Percentiles rank a stretch among this genome's conserved stretches.
phyloP scores from a whole-genome alignment of 2,329 filamentous ascomycete genomes.

The Ciborinia camelliae region DNA sequence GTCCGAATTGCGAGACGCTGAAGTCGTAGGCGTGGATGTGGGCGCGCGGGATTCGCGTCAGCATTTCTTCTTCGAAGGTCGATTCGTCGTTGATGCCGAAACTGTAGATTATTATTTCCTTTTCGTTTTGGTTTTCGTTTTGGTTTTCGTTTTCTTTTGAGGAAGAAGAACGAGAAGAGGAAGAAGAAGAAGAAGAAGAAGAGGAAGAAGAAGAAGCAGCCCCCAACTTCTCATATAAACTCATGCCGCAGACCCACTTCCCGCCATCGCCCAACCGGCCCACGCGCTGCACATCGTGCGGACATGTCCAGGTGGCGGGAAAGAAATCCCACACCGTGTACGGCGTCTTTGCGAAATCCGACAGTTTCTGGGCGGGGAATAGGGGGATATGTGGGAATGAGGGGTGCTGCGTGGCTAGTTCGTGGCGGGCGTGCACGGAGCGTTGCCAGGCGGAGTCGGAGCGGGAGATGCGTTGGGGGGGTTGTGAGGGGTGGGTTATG shows the following conservation, averaged over 20 bases:
- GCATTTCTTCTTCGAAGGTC: constrained; percentile 41
- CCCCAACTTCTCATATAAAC: constrained; percentile 38
- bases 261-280: constrained; percentile 43
- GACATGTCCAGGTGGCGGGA: constrained; percentile 42
- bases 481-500: constrained; percentile 21
- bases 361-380: constrained; percentile 29
- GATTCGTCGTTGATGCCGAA: constrained; percentile 42
- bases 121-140: background rate
- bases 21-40: constrained; percentile 43
- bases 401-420: constrained; percentile 28
- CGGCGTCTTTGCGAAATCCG: constrained; percentile 31
- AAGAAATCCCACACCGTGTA: constrained; percentile 44
- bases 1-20: constrained; percentile 39
- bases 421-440: constrained; percentile 29
- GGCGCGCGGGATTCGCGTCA: constrained; percentile 39
- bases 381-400: constrained; percentile 27
- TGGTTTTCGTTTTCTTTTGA: constrained; percentile 22
- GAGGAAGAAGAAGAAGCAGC: too few species aligned
- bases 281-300: constrained; percentile 42
- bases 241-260: constrained; percentile 45
- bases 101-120: constrained; percentile 39
- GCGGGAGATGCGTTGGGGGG: constrained; percentile 29
- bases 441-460: constrained; percentile 30
- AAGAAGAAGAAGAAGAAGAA: background rate
- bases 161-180: background rate